Conservation (phyloP, 2,329 filamentous ascomycete species). For the Calonectria naviculata region DNA sequence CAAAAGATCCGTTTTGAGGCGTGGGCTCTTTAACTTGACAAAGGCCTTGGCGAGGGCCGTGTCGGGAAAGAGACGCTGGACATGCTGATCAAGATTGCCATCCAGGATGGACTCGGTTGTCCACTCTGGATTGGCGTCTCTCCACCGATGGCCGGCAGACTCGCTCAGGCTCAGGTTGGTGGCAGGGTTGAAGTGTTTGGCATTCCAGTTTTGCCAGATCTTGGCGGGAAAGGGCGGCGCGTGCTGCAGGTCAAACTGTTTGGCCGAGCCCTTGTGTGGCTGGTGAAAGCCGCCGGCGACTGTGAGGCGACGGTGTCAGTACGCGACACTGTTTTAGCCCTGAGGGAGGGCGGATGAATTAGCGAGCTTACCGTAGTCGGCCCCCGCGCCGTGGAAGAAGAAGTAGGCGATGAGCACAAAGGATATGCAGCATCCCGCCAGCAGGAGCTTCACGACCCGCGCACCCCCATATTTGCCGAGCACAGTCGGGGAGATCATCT, state of each 20-base stretch:
- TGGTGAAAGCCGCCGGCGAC: neutral
- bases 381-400: neutral
- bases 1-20: conserved; percentile 70
- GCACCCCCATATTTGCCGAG: neutral
- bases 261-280: neutral
- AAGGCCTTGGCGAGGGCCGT: conserved; percentile 64
- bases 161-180: conserved; percentile 40
- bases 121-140: conserved; percentile 37
- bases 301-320: neutral
- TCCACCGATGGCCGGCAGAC: conserved; percentile 42
- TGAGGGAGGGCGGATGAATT: neutral
- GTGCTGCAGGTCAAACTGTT: neutral
- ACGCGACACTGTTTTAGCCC: neutral
- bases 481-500: neutral
- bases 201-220: conserved; percentile 47
- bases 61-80: conserved; percentile 72
- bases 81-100: conserved; percentile 49
- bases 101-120: conserved; percentile 44
- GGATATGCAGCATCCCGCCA: neutral
- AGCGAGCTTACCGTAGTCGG: neutral
- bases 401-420: neutral
- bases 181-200: conserved; percentile 39
- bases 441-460: neutral
- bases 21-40: conserved; percentile 57
- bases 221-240: conserved; percentile 32